These are phyloP conservation scores for Porodaedalea pini DNA, from an alignment of 1,284 basidiomycete genomes.

Conservation along the genomic window DNA sequence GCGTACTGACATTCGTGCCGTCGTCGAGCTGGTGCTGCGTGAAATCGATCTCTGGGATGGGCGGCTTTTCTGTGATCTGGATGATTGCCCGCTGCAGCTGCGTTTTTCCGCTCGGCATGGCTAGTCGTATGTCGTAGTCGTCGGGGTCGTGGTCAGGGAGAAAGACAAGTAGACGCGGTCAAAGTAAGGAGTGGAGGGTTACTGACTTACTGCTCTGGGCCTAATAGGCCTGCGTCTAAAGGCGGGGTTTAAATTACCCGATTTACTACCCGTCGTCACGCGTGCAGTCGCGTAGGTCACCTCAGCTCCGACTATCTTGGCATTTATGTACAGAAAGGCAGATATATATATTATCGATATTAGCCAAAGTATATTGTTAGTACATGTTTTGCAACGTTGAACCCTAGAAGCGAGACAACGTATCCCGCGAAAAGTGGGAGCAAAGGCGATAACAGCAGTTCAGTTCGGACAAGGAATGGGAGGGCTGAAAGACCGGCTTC, in stretches of 20 bases:
- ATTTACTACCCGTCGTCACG: background rate
- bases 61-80: slow-evolving; percentile 65
- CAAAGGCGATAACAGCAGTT: slow-evolving; percentile 82
- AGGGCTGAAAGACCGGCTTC: slow-evolving; percentile 48
- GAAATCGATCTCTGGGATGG: slow-evolving; percentile 75
- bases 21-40: slow-evolving; percentile 88
- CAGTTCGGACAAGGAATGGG: slow-evolving; percentile 86
- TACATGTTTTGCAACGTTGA: slow-evolving; percentile 81
- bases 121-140: slow-evolving; percentile 7
- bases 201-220: no score
- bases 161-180: slow-evolving; percentile 8
- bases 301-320: background rate
- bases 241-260: slow-evolving; percentile 19
- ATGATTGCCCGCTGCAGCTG: slow-evolving; percentile 73
- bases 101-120: slow-evolving; percentile 30
- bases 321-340: background rate
- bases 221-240: slow-evolving; percentile 2
- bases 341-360: slow-evolving; percentile 23
- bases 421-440: slow-evolving; percentile 82
- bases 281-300: background rate
- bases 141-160: slow-evolving; percentile 12
- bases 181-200: background rate
- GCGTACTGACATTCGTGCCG: slow-evolving; percentile 80
- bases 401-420: slow-evolving; percentile 82
- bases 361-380: slow-evolving; percentile 77